Percentiles rank a stretch among this genome's conserved stretches.
These are phyloP conservation scores for Fraxinus latifolia DNA, from an alignment of 305 asterid genomes.

Conservation along the genomic window DNA sequence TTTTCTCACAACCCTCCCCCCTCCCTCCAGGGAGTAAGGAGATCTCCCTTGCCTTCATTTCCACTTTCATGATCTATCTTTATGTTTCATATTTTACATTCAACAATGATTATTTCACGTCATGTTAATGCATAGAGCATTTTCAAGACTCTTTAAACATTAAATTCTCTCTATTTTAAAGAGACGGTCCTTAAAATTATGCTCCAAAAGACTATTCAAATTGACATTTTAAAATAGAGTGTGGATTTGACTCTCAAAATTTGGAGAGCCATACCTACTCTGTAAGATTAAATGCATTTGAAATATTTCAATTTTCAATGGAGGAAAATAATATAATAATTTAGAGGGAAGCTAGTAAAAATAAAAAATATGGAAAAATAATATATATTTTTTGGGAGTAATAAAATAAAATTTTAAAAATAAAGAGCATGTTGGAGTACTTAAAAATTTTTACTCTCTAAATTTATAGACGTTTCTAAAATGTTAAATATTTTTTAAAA, in stretches of 20 bases:
- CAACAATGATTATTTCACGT: background rate
- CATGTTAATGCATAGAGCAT: background rate
- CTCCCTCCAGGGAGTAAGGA: constrained; percentile 3
- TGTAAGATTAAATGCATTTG: too few species aligned
- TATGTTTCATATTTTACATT: constrained; percentile 2
- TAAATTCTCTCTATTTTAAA: background rate
- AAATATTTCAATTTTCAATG: background rate
- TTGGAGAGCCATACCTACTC: background rate
- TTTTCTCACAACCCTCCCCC: background rate
- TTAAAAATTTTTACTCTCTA: background rate
- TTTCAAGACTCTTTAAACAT: background rate
- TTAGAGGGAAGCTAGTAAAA: background rate
- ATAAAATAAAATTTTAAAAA: too few species aligned
- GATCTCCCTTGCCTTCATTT: background rate
- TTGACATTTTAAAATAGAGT: background rate
- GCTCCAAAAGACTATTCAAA: background rate
- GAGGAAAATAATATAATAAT: too few species aligned
- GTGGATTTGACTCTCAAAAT: background rate
- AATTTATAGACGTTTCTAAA: background rate
- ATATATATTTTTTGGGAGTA: background rate
- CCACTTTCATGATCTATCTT: background rate
- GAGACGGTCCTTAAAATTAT: background rate
- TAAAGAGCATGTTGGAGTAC: background rate
- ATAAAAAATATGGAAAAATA: too few species aligned
- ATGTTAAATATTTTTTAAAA: background rate